A percentile compares a stretch with the other conserved stretches of the same genome.
Conservation (phyloP, 306 rosid genomes). For the Vachellia pachyceras region DNA sequence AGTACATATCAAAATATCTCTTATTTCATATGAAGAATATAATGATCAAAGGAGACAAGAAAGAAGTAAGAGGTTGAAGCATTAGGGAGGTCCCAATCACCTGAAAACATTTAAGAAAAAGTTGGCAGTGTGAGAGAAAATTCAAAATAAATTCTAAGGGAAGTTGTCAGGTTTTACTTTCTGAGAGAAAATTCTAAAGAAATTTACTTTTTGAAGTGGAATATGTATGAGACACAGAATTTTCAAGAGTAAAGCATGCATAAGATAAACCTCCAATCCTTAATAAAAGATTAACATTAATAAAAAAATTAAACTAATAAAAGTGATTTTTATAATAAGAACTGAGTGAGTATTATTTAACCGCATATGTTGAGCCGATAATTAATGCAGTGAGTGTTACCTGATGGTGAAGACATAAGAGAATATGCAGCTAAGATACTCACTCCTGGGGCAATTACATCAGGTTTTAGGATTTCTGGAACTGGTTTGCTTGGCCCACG, state of each 20-base stretch:
- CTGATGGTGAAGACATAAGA: background rate
- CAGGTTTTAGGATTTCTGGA: conserved; percentile 48
- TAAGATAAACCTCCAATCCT: no score
- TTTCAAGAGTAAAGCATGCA: background rate
- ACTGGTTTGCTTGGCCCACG: conserved; percentile 34
- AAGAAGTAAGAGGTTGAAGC: background rate
- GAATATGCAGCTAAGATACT: conserved; percentile 47
- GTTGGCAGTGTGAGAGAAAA: background rate
- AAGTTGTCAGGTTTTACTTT: background rate
- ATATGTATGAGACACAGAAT: no score
- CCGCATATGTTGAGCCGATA: background rate
- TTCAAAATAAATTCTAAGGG: background rate
- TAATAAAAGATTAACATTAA: no score
- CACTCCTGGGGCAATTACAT: conserved; percentile 42
- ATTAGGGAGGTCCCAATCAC: background rate
- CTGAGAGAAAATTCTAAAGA: background rate
- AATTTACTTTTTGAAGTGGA: no score
- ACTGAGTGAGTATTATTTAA: no score
- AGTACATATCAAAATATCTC: no score
- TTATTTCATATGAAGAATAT: no score
- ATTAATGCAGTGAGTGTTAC: background rate
- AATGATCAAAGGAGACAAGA: no score
- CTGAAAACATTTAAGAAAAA: no score
- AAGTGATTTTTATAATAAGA: no score
- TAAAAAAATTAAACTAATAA: no score